Conservation (phyloP, 768 basidiomycete species). For the Leccinellum albellum region DNA sequence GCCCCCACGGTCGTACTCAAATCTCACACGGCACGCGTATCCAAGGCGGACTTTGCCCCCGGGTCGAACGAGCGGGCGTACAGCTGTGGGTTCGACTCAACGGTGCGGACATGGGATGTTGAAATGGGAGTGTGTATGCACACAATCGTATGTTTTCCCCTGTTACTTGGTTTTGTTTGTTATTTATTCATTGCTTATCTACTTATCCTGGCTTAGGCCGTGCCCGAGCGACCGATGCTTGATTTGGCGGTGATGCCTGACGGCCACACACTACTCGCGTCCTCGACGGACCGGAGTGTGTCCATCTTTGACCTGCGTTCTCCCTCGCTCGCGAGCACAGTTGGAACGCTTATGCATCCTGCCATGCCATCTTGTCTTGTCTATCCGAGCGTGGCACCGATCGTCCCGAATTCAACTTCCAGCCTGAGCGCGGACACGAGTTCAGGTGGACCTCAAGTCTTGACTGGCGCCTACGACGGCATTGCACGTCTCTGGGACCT, state of each 20-base stretch:
- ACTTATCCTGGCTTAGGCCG: slow-evolving; percentile 39
- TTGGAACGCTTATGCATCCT: slow-evolving; percentile 52
- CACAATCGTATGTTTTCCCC: slow-evolving; percentile 50
- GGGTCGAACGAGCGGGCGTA: slow-evolving; percentile 45
- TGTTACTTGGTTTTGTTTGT: background rate
- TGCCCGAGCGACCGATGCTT: slow-evolving; percentile 73
- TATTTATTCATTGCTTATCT: background rate
- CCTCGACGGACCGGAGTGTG: slow-evolving; percentile 73
- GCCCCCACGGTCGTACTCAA: slow-evolving; percentile 72
- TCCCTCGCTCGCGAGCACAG: slow-evolving; percentile 34
- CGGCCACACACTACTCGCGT: slow-evolving; percentile 47
- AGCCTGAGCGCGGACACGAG: background rate
- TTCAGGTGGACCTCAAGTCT: slow-evolving; percentile 43
- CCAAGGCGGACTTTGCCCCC: slow-evolving; percentile 58
- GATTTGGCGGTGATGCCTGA: slow-evolving; percentile 49
- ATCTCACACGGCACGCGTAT: slow-evolving; percentile 81
- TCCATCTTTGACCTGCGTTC: slow-evolving; percentile 66
- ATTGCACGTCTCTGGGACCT: slow-evolving; percentile 76
- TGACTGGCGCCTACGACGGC: slow-evolving; percentile 78
- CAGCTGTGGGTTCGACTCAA: slow-evolving; percentile 88
- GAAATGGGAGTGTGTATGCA: slow-evolving; percentile 67
- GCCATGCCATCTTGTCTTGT: slow-evolving; percentile 66
- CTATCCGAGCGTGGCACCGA: slow-evolving; percentile 2
- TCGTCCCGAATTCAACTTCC: background rate
- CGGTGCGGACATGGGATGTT: slow-evolving; percentile 84